Base-by-base conservation (phyloP, 2,329 filamentous ascomycete species). In the Curvularia sp. region DNA sequence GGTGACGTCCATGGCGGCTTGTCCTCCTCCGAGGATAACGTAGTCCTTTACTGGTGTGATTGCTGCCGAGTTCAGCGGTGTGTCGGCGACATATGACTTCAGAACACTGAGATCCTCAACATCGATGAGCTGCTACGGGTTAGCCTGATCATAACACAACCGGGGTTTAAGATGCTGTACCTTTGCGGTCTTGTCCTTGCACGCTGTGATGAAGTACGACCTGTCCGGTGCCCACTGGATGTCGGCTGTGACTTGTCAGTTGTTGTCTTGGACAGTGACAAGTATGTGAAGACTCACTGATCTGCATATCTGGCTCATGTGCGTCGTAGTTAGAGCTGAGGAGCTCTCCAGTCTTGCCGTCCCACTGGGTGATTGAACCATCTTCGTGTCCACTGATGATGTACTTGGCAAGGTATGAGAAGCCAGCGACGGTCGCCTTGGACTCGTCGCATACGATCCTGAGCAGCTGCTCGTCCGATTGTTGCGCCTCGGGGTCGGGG, bases 341-440 rank as follows among this genome's bases (percentile, higher is more conserved):
- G 66, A 91, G 84, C 68, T 97, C 92, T 77, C 93, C 93, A 56
- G 88, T 88, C 89, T 98, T 97, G 69, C 87, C 90, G 80, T 99
- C 94, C 79, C 92, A 99, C 74, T 89, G 86, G 65, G 92, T 94
- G 63, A 99, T 86, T 65, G 89, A 93, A 73, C 95, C 95, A 79
- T 99, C 94, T 81, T 98, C 95, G 82, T 99, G 95, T 67, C 93
- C 93, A 58, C 94, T 91, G 77, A 99, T 96, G 80, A 99, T 99
- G 84, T 93, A 98, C 82, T 94, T 93, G 79, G 86, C 89, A 72
- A 97, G 80, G 81, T 93, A 97, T 82, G 92, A 96, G 90, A 94
- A 99, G 67, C 93, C 95, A 56, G 95, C 95, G 63, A 98, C 95
- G 33, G 94, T 98, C 61, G 95, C 93, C 85, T 98, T 98, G 86